Evolutionary conservation across 352 stramenopile species (phyloP).

Genomic region (Pythium brachiatum): DNA sequence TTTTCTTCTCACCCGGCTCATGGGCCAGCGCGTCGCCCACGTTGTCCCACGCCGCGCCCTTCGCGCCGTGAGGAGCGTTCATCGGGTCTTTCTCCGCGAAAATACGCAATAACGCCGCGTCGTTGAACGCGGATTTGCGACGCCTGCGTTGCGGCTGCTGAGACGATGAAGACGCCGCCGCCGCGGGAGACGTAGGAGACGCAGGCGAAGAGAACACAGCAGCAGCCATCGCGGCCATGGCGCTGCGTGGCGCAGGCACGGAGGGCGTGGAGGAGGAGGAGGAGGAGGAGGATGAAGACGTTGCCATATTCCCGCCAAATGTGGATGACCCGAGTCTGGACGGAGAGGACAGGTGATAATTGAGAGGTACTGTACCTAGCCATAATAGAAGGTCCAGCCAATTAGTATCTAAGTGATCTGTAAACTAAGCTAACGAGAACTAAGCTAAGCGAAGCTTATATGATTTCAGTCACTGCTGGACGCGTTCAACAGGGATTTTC

Average conservation of each 20-base stretch:
- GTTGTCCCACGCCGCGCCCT: conserved; percentile 12
- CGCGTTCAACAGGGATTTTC: not conserved
- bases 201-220: not conserved
- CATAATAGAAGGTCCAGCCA: not conserved
- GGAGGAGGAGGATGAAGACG: no score
- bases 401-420: not conserved
- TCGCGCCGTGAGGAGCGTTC: conserved; percentile 10
- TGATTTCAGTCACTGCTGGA: no score
- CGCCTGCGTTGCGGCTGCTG: not conserved
- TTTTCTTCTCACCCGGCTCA: not conserved
- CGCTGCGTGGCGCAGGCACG: not conserved
- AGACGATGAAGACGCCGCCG: not conserved
- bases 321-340: not conserved
- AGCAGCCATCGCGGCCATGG: not conserved
- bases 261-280: not conserved
- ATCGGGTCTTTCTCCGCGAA: conserved; percentile 9
- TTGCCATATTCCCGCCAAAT: not conserved
- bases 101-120: conserved; percentile 10
- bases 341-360: not conserved
- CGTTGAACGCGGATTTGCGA: not conserved
- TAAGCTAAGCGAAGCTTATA: no score
- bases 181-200: no score
- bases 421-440: not conserved
- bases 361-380: not conserved
- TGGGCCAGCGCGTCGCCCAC: conserved; percentile 1